These are phyloP conservation scores for Atalantia buxifolia DNA, from an alignment of 345 rosid species.

Conservation along the genomic window DNA sequence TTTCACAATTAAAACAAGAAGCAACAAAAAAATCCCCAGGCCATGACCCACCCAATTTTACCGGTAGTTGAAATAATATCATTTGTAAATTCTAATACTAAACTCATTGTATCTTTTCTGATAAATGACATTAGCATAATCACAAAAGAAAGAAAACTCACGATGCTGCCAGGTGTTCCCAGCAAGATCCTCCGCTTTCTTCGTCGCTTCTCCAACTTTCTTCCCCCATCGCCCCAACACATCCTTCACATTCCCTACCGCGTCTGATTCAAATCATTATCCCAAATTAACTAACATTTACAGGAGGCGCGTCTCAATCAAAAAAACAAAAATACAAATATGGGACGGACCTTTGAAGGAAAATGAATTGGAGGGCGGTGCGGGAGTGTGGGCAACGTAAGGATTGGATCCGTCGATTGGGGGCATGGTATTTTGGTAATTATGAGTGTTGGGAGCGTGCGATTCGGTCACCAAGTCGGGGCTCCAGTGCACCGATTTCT, in stretches of 20 bases:
- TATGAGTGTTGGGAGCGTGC: slow-evolving; percentile 15
- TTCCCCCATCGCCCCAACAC: slow-evolving; percentile 44
- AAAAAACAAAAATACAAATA: background rate
- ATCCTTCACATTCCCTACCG: slow-evolving; percentile 41
- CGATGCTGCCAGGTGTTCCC: slow-evolving; percentile 42
- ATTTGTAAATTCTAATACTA: background rate
- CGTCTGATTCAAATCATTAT: slow-evolving; percentile 33
- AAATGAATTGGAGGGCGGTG: slow-evolving; percentile 29
- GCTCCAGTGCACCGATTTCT: slow-evolving; percentile 75
- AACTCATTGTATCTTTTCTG: no score
- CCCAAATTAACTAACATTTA: slow-evolving; percentile 1
- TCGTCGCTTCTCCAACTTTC: slow-evolving; percentile 38
- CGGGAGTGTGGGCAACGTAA: slow-evolving; percentile 40
- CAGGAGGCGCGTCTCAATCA: background rate
- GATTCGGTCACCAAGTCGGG: slow-evolving; percentile 65
- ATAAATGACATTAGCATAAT: no score
- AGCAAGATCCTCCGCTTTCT: slow-evolving; percentile 47
- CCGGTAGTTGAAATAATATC: background rate
- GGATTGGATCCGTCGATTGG: slow-evolving; percentile 48
- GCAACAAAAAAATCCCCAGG: background rate
- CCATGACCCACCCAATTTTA: background rate
- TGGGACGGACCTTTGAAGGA: slow-evolving; percentile 43
- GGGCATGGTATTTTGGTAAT: slow-evolving; percentile 15
- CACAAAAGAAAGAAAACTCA: slow-evolving; percentile 5
- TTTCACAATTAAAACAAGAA: background rate